Evolutionary conservation across 1,284 basidiomycete species (phyloP).

Genomic region (Vanrija sp.): DNA sequence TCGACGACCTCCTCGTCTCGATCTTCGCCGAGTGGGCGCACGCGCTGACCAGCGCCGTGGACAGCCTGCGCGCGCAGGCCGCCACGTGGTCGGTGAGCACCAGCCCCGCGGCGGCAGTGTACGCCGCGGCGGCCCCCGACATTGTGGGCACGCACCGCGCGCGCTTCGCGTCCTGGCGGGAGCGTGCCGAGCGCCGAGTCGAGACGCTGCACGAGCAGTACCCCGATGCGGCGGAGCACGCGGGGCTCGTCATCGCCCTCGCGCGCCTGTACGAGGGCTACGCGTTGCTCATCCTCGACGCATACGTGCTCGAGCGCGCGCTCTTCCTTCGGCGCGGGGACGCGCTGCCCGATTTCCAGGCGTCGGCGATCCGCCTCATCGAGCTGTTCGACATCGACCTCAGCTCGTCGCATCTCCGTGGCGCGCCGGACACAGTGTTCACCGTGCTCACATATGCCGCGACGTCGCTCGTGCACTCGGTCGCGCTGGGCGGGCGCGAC

Average conservation of each 20-base stretch:
- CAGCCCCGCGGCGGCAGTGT: not conserved
- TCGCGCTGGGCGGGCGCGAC: slow-evolving; percentile 2
- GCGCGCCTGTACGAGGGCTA: slow-evolving; percentile 28
- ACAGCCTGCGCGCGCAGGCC: slow-evolving; percentile 17
- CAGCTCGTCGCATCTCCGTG: slow-evolving; percentile 13
- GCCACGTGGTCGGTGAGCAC: slow-evolving; percentile 2
- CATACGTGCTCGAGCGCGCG: slow-evolving; percentile 26
- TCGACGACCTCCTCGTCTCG: slow-evolving; percentile 26
- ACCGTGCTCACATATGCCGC: slow-evolving; percentile 34
- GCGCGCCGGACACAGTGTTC: slow-evolving; percentile 31
- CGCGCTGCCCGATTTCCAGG: slow-evolving; percentile 23
- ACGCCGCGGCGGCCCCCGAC: slow-evolving; percentile 4
- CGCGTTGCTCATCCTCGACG: slow-evolving; percentile 26
- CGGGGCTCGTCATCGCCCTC: not conserved
- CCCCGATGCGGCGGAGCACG: not conserved
- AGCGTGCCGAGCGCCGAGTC: slow-evolving; percentile 5
- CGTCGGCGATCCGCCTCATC: slow-evolving; percentile 23
- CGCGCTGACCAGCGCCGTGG: slow-evolving; percentile 23
- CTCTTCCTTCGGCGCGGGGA: slow-evolving; percentile 3
- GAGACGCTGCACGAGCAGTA: not conserved
- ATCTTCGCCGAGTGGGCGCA: slow-evolving; percentile 32
- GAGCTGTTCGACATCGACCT: slow-evolving; percentile 21
- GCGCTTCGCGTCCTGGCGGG: slow-evolving; percentile 25
- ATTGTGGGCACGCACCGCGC: slow-evolving; percentile 16
- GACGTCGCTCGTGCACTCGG: slow-evolving; percentile 23